Conservation (phyloP, 1,284 basidiomycete genomes). For the Rhodotorula sp. region DNA sequence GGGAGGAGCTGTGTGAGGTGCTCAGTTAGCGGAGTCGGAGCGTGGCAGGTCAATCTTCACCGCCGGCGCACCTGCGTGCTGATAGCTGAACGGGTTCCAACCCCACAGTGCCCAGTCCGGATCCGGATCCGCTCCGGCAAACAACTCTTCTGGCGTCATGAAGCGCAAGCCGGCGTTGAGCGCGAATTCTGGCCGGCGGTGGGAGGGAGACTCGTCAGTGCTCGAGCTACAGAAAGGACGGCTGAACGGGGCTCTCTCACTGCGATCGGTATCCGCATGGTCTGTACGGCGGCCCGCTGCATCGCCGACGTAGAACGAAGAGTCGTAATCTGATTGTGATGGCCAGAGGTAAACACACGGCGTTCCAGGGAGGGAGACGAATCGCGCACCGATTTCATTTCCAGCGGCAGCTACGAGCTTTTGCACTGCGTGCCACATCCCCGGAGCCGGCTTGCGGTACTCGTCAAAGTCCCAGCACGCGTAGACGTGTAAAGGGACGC, state of each 20-base stretch:
- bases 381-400: slow-evolving; percentile 62
- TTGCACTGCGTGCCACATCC: slow-evolving; percentile 76
- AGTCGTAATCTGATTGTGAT: slow-evolving; percentile 58
- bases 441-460: slow-evolving; percentile 81
- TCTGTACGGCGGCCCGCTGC: slow-evolving; percentile 69
- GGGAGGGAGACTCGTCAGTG: too few species aligned
- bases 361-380: neutral
- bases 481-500: slow-evolving; percentile 73
- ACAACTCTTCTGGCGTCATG: slow-evolving; percentile 74
- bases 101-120: slow-evolving; percentile 19
- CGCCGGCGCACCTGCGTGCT: slow-evolving; percentile 17
- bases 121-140: slow-evolving; percentile 54
- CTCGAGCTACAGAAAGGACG: too few species aligned
- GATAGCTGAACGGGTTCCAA: slow-evolving; percentile 18
- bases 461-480: slow-evolving; percentile 66
- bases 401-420: slow-evolving; percentile 54
- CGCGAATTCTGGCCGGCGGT: slow-evolving; percentile 60
- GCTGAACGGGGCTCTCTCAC: neutral
- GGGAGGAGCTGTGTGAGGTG: neutral
- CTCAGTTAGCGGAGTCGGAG: neutral
- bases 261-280: slow-evolving; percentile 26
- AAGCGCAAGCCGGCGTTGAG: slow-evolving; percentile 67
- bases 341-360: too few species aligned
- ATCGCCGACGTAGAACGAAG: slow-evolving; percentile 81
- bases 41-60: too few species aligned